phyloP scores from a whole-genome alignment of 2,329 filamentous ascomycete genomes.

The Pyrenochaeta sp. region DNA sequence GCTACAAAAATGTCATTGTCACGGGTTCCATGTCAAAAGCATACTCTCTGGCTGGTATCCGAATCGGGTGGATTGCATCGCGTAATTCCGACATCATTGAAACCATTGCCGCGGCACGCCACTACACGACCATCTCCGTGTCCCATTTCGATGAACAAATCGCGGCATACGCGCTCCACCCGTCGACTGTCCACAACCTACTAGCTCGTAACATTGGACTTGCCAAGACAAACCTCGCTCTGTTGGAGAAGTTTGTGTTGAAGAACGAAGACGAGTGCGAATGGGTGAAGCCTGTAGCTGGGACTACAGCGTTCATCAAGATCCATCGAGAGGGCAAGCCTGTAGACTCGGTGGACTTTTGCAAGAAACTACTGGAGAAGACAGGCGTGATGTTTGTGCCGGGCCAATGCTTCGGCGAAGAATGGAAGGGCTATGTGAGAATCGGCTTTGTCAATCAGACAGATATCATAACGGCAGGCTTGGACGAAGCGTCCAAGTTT shows the following conservation, averaged over 20 bases:
- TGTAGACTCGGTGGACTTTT: slow-evolving; percentile 78
- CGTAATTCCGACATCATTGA: slow-evolving; percentile 69
- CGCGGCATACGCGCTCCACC: slow-evolving; percentile 76
- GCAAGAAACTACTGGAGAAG: slow-evolving; percentile 71
- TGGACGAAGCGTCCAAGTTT: slow-evolving; percentile 65
- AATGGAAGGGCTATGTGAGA: slow-evolving; percentile 76
- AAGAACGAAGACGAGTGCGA: slow-evolving; percentile 69
- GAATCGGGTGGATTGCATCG: slow-evolving; percentile 83
- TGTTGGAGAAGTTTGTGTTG: slow-evolving; percentile 74
- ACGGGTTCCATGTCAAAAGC: slow-evolving; percentile 88
- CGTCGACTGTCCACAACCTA: slow-evolving; percentile 69
- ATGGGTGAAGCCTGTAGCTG: slow-evolving; percentile 79
- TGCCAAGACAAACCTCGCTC: slow-evolving; percentile 70
- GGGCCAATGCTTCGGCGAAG: slow-evolving; percentile 76
- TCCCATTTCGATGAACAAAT: slow-evolving; percentile 83
- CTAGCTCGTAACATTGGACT: slow-evolving; percentile 71
- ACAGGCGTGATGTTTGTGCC: slow-evolving; percentile 79
- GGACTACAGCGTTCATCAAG: slow-evolving; percentile 80
- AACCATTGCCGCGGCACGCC: slow-evolving; percentile 69
- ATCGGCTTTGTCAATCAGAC: slow-evolving; percentile 80
- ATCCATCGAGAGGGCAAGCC: slow-evolving; percentile 69
- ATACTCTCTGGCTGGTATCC: slow-evolving; percentile 82
- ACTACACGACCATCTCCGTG: slow-evolving; percentile 88
- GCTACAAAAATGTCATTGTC: slow-evolving; percentile 74
- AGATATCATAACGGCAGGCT: slow-evolving; percentile 70